These are phyloP conservation scores for Silybum marianum DNA, from an alignment of 129 eudicot genomes.

Conservation along the genomic window DNA sequence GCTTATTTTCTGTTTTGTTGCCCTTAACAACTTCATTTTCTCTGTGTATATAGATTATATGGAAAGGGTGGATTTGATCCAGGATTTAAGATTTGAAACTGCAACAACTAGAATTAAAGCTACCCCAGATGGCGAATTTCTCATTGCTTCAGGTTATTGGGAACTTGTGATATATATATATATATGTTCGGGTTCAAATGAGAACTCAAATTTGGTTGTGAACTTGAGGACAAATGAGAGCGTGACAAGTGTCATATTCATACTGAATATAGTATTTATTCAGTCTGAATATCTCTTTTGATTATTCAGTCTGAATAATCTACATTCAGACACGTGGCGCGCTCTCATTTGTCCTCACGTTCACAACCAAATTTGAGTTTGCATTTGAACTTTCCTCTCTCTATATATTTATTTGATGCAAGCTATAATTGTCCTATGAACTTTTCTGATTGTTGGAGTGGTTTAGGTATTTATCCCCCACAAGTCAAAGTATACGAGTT, in stretches of 20 bases:
- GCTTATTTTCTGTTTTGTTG: not conserved
- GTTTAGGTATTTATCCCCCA: constrained; percentile 91
- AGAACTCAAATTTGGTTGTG: too few relatives aligned
- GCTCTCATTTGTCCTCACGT: too few relatives aligned
- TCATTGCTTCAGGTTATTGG: constrained; percentile 85
- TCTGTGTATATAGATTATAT: constrained; percentile 57
- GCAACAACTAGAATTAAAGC: constrained; percentile 85
- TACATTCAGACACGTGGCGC: too few relatives aligned
- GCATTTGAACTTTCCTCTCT: too few relatives aligned
- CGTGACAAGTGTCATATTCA: too few relatives aligned
- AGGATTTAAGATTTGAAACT: constrained; percentile 94
- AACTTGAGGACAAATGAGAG: too few relatives aligned
- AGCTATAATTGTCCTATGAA: not conserved
- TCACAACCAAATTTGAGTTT: too few relatives aligned
- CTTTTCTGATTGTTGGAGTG: constrained; percentile 10
- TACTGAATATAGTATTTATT: too few relatives aligned
- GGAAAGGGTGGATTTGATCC: constrained; percentile 83
- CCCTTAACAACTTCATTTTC: not conserved
- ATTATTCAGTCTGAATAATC: too few relatives aligned
- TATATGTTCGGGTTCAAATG: not conserved
- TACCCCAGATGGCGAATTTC: constrained; percentile 91
- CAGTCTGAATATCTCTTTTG: too few relatives aligned
- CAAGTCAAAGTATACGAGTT: constrained; percentile 92
- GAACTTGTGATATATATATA: constrained; percentile 14
- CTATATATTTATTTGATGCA: not conserved